Percentiles rank a stretch among this genome's conserved stretches.
Evolutionary conservation across 2,329 filamentous ascomycete genomes (phyloP).

Genomic region (Aspergillus sp.): DNA sequence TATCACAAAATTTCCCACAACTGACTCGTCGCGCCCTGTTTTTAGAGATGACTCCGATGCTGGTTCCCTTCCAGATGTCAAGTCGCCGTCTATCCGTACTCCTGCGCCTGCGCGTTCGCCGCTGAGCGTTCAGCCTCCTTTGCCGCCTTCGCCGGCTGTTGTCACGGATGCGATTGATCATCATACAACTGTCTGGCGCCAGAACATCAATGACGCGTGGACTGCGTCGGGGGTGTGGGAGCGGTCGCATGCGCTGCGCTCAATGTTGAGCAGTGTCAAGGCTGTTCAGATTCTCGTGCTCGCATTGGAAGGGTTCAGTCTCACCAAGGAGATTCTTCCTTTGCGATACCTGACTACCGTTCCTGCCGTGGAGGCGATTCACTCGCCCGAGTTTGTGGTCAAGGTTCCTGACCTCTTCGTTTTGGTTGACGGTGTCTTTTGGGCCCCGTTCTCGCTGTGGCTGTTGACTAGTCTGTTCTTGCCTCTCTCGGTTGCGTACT

Average conservation of each 20-base stretch:
- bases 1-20: too few species aligned
- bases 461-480: constrained; percentile 64
- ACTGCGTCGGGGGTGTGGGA: constrained; percentile 31
- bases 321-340: constrained; percentile 67
- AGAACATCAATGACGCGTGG: constrained; percentile 31
- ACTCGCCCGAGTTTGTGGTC: constrained; percentile 57
- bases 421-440: constrained; percentile 72
- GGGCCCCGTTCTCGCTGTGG: constrained; percentile 78
- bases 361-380: constrained; percentile 55
- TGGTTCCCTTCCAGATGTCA: too few species aligned
- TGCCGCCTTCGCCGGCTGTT: constrained; percentile 39
- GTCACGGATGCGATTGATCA: constrained; percentile 70
- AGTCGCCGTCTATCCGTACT: too few species aligned
- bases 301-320: constrained; percentile 63
- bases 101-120: too few species aligned
- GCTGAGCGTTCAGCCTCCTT: too few species aligned
- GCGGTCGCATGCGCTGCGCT: constrained; percentile 59
- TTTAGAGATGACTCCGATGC: too few species aligned
- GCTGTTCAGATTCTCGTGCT: constrained; percentile 66
- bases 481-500: constrained; percentile 72
- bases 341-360: constrained; percentile 69
- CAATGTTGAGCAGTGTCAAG: constrained; percentile 63
- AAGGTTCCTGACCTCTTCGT: constrained; percentile 76
- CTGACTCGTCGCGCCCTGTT: too few species aligned
- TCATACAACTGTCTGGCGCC: constrained; percentile 39